Conservation (phyloP, 2,329 filamentous ascomycete species). For the Colletotrichum destructivum region DNA sequence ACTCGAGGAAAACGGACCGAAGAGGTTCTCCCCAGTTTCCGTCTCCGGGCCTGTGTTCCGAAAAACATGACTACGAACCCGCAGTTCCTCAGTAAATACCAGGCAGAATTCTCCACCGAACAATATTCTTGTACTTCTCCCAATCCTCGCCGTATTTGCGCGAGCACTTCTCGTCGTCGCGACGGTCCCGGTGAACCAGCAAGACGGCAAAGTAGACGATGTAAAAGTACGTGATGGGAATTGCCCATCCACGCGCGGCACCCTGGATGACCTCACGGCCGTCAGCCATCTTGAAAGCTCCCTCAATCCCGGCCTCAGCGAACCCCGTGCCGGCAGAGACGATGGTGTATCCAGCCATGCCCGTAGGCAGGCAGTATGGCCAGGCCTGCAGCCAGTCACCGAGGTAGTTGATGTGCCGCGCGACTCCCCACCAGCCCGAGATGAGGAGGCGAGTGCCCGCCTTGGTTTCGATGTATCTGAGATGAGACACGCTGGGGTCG, state of each 20-base stretch:
- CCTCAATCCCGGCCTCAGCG: slow-evolving; percentile 63
- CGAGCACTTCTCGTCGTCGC: slow-evolving; percentile 92
- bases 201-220: slow-evolving; percentile 91
- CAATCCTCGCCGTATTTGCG: slow-evolving; percentile 95
- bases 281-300: slow-evolving; percentile 70
- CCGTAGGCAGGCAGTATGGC: slow-evolving; percentile 91
- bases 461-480: slow-evolving; percentile 89
- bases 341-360: slow-evolving; percentile 85
- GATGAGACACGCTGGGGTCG: slow-evolving; percentile 83
- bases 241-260: slow-evolving; percentile 84
- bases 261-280: slow-evolving; percentile 79
- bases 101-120: slow-evolving; percentile 86
- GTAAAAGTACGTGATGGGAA: slow-evolving; percentile 95
- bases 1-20: slow-evolving; percentile 22
- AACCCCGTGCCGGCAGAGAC: slow-evolving; percentile 66
- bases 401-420: slow-evolving; percentile 95
- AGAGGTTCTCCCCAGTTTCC: not conserved
- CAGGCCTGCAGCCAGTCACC: slow-evolving; percentile 96
- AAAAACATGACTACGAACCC: not conserved
- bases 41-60: slow-evolving; percentile 22
- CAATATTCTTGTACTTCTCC: slow-evolving; percentile 88
- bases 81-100: slow-evolving; percentile 78
- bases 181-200: slow-evolving; percentile 86
- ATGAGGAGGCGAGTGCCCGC: slow-evolving; percentile 85
- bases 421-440: slow-evolving; percentile 93